Base-by-base conservation (phyloP, 495 filamentous ascomycete species). In the Penicillium salamii region DNA sequence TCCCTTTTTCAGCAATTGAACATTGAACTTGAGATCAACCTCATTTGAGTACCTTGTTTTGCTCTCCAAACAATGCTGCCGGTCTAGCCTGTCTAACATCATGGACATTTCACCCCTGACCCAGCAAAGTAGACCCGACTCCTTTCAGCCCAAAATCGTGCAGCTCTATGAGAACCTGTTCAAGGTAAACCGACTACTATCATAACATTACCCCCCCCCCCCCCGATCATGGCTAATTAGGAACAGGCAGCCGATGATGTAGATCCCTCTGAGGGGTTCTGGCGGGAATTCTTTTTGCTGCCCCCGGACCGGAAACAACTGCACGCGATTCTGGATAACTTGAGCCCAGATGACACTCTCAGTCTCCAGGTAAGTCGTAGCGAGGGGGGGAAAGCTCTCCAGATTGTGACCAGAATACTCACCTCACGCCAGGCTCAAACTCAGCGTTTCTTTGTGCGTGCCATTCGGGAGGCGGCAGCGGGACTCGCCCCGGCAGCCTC, bases 61-160 rank as follows among this genome's bases (percentile, higher is more conserved):
- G 29, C 15, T 19, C 17, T 24, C 0, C 28, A 33, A 24, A 8
- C 36, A 42, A 54, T 57, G 42, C 42, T 51, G 47, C 39, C 24
- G 42, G 49, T 48, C 31, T 15, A 38, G 55, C 41, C 47, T 31
- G 49, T 37, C 13, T 46, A 21, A 50, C n/a, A 68, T 49, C 50
- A 95, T 96, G 90, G 90, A 95, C 70, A 78, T 84, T 41, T 97
- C 91, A 62, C 93, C 93, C 49, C 81, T 98, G 62, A 96, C 91
- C 18, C 91, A 92, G 70, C 91, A 96, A 76, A 82, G 80, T 69
- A 82, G 93, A 62, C 95, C 93, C 50, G 90, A 91, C 62, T 78
- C 81, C 35, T 97, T 98, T 65, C 84, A 93, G 69, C 95, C 87
- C 21, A 97, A 97, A 74, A 86, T 98, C 49, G 88, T 93, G 31